Evolutionary conservation across 768 basidiomycete species (phyloP).

Genomic region (Podaxis carcinomalis): DNA sequence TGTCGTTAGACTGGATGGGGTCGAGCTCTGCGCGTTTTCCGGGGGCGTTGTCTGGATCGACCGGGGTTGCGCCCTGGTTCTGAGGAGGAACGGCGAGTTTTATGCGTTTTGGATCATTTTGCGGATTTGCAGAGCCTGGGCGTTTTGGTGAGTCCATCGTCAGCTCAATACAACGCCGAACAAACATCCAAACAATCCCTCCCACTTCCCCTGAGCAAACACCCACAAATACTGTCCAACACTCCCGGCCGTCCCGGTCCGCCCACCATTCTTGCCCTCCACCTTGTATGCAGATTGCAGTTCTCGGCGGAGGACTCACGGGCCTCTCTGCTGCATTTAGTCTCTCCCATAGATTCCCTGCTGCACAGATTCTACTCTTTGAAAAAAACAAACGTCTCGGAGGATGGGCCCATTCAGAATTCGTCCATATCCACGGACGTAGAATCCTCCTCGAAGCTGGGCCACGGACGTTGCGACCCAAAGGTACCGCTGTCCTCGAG

Average conservation of each 20-base stretch:
- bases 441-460: constrained; percentile 76
- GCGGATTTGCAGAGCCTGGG: constrained; percentile 51
- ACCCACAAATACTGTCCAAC: neutral
- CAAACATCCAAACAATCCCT: neutral
- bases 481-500: constrained; percentile 68
- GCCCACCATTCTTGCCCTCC: neutral
- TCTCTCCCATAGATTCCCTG: constrained; percentile 62
- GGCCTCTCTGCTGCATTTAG: constrained; percentile 82
- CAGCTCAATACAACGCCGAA: neutral
- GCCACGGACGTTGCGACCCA: constrained; percentile 81
- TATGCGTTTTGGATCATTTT: constrained; percentile 54
- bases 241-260: neutral
- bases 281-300: constrained; percentile 39
- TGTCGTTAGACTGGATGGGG: constrained; percentile 73
- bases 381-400: constrained; percentile 66
- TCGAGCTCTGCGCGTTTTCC: constrained; percentile 90
- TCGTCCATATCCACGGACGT: constrained; percentile 33
- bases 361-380: constrained; percentile 56
- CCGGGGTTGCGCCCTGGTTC: constrained; percentile 63
- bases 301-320: constrained; percentile 79
- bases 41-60: constrained; percentile 73
- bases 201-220: neutral
- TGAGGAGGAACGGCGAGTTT: constrained; percentile 50
- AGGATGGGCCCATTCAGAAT: constrained; percentile 80
- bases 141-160: constrained; percentile 65